Conservation (phyloP, 2,329 filamentous ascomycete genomes). For the Botrytis deweyae region DNA sequence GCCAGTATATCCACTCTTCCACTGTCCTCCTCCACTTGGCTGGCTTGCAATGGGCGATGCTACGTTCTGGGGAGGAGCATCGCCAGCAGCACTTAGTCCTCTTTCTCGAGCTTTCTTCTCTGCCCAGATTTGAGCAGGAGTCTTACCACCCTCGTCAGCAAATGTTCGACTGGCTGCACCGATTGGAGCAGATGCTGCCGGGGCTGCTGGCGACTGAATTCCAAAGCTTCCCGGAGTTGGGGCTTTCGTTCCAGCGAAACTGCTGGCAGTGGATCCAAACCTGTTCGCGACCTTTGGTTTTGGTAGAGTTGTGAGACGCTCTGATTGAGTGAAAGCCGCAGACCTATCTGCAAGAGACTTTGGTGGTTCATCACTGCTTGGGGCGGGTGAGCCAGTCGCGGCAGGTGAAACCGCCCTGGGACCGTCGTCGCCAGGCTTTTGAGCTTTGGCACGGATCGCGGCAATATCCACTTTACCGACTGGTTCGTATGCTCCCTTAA, state of each 20-base stretch:
- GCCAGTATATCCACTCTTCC: slow-evolving; percentile 88
- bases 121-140: slow-evolving; percentile 93
- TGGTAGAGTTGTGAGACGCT: slow-evolving; percentile 80
- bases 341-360: slow-evolving; percentile 74
- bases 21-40: slow-evolving; percentile 69
- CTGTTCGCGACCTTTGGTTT: slow-evolving; percentile 95
- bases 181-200: slow-evolving; percentile 57
- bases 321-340: slow-evolving; percentile 70
- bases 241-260: slow-evolving; percentile 86
- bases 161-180: slow-evolving; percentile 88
- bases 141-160: slow-evolving; percentile 92
- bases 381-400: slow-evolving; percentile 41
- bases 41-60: slow-evolving; percentile 63
- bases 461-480: slow-evolving; percentile 97
- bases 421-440: slow-evolving; percentile 53
- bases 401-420: slow-evolving; percentile 45
- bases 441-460: slow-evolving; percentile 81
- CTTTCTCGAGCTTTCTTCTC: slow-evolving; percentile 90
- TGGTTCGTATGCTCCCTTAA: slow-evolving; percentile 93
- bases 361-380: slow-evolving; percentile 48
- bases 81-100: slow-evolving; percentile 52
- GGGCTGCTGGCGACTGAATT: slow-evolving; percentile 59
- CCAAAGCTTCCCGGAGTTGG: slow-evolving; percentile 71
- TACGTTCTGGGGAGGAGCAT: slow-evolving; percentile 44
- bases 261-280: slow-evolving; percentile 67